Base-by-base conservation (phyloP, 2,329 filamentous ascomycete genomes). In the Diaporthe aspalathi region DNA sequence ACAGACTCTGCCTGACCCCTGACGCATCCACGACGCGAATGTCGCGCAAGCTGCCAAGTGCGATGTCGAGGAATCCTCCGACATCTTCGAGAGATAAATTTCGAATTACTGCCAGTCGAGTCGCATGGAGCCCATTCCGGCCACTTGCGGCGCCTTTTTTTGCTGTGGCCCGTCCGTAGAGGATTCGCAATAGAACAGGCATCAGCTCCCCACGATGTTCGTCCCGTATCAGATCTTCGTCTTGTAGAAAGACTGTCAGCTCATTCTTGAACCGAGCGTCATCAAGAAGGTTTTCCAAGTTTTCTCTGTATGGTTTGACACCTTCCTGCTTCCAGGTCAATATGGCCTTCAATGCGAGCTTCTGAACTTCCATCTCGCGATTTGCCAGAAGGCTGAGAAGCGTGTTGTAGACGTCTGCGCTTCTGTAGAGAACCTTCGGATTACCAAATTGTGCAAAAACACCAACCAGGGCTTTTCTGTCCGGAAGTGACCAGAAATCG, bases 201-300 rank as follows among this genome's bases (percentile, higher is more conserved):
- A 98, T 93, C 45, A 98, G 82, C 56, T 90, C 88, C 4, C 84
- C 77, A 11, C 92, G 90, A 78, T 99, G 94, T 65, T 92, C 89
- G 8, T 90, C 84, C 75, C 91, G 90, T 74, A 98, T 92, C 68
- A 91, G 82, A 70, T 90, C 90, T 22, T 93, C 91, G 20, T 92
- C 89, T 77, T 94, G 92, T 67, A 99, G 88, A 74, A 99, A 92
- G 5, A 96, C 90, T 0, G 94, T 92, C n/a, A 99, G 87, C 79
- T 98, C 95, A 77, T 98, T 96, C 78, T 94, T 94, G 82, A 98
- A 97, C 62, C 93, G 89, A 29, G 93, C 91, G 74, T 98, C 96
- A 75, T 99, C 96, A 11, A 98, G 88, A 2, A 99, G 85, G 76
- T 94, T 95, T 73, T 94, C 88, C 29, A 99, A 82, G 75, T 95